Conservation (phyloP, 495 filamentous ascomycete genomes). For the Penicillium mononematosum region DNA sequence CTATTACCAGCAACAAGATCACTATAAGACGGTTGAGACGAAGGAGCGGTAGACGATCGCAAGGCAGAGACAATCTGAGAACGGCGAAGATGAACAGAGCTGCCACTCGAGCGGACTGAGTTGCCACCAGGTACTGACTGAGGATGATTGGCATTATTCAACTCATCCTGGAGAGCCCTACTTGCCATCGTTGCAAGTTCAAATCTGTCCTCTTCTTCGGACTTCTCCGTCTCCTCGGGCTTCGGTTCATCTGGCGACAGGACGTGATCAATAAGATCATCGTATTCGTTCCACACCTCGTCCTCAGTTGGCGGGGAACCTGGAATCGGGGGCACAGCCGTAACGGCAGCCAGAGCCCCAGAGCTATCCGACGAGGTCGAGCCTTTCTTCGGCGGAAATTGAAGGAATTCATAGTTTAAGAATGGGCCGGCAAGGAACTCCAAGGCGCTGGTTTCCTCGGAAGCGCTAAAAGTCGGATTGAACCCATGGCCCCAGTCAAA, state of each 20-base stretch:
- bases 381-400: slow-evolving; percentile 68
- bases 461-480: slow-evolving; percentile 41
- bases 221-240: slow-evolving; percentile 8
- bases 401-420: slow-evolving; percentile 59
- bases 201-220: slow-evolving; percentile 29
- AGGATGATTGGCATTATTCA: slow-evolving; percentile 25
- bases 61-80: slow-evolving; percentile 44
- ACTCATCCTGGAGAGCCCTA: slow-evolving; percentile 41
- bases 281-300: slow-evolving; percentile 93
- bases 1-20: slow-evolving; percentile 40
- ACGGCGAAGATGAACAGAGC: slow-evolving; percentile 41
- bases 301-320: slow-evolving; percentile 67
- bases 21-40: slow-evolving; percentile 42
- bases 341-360: slow-evolving; percentile 57
- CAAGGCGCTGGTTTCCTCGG: slow-evolving; percentile 32
- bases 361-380: slow-evolving; percentile 71
- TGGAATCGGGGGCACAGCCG: slow-evolving; percentile 59
- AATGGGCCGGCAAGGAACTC: slow-evolving; percentile 44
- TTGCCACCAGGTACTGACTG: slow-evolving; percentile 15
- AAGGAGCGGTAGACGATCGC: slow-evolving; percentile 40
- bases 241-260: slow-evolving; percentile 51
- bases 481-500: slow-evolving; percentile 27
- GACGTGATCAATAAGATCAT: slow-evolving; percentile 80
- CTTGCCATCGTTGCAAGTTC: slow-evolving; percentile 44
- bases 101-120: slow-evolving; percentile 31